These are phyloP conservation scores for Cercospora zeae-maydis DNA, from an alignment of 2,329 filamentous ascomycete genomes.

Conservation along the genomic window DNA sequence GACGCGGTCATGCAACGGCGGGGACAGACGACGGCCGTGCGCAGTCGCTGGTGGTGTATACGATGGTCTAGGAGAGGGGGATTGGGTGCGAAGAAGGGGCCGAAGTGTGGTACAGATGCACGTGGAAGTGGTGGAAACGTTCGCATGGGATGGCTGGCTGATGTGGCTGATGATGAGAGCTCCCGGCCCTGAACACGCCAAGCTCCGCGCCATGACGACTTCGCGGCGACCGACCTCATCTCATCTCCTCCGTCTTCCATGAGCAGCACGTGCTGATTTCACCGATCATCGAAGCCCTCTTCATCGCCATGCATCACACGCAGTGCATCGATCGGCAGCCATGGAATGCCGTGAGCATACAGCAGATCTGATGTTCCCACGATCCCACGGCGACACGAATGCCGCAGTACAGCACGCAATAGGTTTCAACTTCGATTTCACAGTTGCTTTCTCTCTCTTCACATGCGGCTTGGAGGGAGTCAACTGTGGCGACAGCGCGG, in stretches of 20 bases:
- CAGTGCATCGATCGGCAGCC: too few species aligned
- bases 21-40: neutral
- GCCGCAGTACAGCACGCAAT: neutral
- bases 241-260: neutral
- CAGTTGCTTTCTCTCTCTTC: neutral
- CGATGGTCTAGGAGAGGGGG: neutral
- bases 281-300: neutral
- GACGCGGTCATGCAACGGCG: slow-evolving; percentile 4
- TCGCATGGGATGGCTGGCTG: neutral
- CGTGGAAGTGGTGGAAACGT: neutral
- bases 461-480: neutral
- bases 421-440: neutral
- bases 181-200: neutral
- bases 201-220: neutral
- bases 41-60: neutral
- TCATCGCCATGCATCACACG: neutral
- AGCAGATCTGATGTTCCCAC: too few species aligned
- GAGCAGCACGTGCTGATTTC: neutral
- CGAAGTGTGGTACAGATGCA: slow-evolving; percentile 1
- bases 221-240: neutral
- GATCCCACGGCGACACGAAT: too few species aligned
- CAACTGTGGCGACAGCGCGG: neutral
- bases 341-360: too few species aligned
- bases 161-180: neutral
- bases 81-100: neutral